Percentiles rank a stretch among this genome's conserved stretches.
Conservation (phyloP, 2,329 filamentous ascomycete genomes). For the Aureobasidium vineae region DNA sequence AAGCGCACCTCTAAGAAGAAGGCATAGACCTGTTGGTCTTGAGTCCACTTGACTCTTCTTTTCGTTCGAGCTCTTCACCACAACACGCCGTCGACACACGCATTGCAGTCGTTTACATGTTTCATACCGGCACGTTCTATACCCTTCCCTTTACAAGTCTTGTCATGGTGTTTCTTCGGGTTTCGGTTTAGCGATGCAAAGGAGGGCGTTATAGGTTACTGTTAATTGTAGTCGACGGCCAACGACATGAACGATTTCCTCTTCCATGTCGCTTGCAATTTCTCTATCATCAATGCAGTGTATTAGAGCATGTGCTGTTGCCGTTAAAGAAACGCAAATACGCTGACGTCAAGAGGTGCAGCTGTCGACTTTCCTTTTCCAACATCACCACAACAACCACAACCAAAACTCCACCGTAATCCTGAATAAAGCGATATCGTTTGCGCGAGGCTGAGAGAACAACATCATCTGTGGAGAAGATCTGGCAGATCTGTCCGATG, state of each 20-base stretch:
- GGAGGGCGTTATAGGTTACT: not conserved
- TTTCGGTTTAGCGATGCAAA: conserved; percentile 6
- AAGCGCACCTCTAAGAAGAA: conserved; percentile 26
- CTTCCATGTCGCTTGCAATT: not conserved
- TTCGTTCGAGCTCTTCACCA: not conserved
- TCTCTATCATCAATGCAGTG: not conserved
- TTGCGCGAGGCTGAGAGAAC: not conserved
- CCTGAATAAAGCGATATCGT: not conserved
- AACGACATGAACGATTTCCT: conserved; percentile 8
- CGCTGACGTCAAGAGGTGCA: conserved; percentile 2
- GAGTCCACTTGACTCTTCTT: not conserved
- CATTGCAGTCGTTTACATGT: conserved; percentile 17
- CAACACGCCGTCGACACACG: not conserved
- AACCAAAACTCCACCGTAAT: not conserved
- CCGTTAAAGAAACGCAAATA: not conserved
- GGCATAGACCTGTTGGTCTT: conserved; percentile 5
- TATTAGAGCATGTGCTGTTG: not conserved
- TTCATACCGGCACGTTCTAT: conserved; percentile 23
- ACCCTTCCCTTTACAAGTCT: conserved; percentile 12
- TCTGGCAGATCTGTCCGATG: conserved; percentile 7
- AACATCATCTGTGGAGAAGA: conserved; percentile 22
- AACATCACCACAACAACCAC: conserved; percentile 7
- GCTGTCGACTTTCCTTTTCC: not conserved
- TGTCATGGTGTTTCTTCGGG: not conserved
- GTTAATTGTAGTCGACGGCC: not conserved